phyloP scores from a whole-genome alignment of 768 basidiomycete genomes.

The Lanmaoa rubissima region DNA sequence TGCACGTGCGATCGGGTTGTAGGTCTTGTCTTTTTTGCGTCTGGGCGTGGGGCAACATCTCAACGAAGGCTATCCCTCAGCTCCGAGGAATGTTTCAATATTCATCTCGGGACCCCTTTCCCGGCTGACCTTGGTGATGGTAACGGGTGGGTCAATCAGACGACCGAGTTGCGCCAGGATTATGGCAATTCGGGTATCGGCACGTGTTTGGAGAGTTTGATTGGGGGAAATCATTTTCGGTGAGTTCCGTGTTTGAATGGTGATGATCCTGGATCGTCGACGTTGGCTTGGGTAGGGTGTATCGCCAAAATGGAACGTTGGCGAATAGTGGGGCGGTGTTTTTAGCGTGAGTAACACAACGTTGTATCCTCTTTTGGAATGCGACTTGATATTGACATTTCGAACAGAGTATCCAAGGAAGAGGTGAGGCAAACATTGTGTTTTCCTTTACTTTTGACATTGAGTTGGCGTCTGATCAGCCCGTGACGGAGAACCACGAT shows the following conservation, averaged over 20 bases:
- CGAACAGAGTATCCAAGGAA: slow-evolving; percentile 46
- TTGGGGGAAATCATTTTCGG: slow-evolving; percentile 52
- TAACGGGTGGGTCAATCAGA: slow-evolving; percentile 43
- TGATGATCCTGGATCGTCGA: neutral
- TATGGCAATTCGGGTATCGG: slow-evolving; percentile 36
- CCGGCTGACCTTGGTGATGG: slow-evolving; percentile 49
- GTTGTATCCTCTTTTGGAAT: neutral
- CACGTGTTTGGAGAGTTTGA: slow-evolving; percentile 45
- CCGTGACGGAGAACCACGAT: slow-evolving; percentile 36
- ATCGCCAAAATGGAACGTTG: slow-evolving; percentile 53
- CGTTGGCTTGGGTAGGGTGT: slow-evolving; percentile 35
- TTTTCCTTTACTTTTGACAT: neutral
- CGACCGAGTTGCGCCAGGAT: slow-evolving; percentile 44
- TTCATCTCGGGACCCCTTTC: slow-evolving; percentile 38
- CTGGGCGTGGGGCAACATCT: neutral
- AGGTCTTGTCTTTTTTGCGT: slow-evolving; percentile 15
- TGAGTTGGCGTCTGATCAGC: slow-evolving; percentile 10
- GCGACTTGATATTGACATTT: neutral
- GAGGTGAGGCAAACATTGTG: slow-evolving; percentile 25
- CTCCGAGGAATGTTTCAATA: slow-evolving; percentile 39
- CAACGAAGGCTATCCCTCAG: slow-evolving; percentile 17
- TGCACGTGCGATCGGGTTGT: slow-evolving; percentile 65
- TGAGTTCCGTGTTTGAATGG: slow-evolving; percentile 4
- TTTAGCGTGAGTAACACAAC: slow-evolving; percentile 44
- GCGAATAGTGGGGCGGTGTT: slow-evolving; percentile 55